Evolutionary conservation across 345 rosid species (phyloP).

Genomic region (Eucalyptus shirleyi): DNA sequence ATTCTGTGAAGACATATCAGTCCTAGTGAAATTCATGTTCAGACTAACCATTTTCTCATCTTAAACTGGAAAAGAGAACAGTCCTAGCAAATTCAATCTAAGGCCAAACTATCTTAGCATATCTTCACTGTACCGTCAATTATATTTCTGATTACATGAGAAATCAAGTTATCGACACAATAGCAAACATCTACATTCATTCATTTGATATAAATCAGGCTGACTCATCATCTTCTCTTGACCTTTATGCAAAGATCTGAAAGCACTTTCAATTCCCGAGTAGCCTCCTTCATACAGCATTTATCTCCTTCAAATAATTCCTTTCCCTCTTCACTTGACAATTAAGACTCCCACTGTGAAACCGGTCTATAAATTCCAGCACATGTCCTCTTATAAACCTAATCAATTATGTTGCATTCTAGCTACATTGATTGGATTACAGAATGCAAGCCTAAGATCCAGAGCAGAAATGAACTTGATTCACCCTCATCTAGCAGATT

Average conservation of each 20-base stretch:
- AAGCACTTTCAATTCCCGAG: not conserved
- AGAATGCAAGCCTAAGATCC: not conserved
- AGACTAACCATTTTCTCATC: not conserved
- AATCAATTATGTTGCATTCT: not conserved
- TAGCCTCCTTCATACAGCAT: not conserved
- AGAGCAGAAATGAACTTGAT: not conserved
- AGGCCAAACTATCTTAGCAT: not conserved
- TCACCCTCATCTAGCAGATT: not conserved
- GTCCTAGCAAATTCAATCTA: not conserved
- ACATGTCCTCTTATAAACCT: not conserved
- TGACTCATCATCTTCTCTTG: not conserved
- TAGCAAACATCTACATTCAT: not conserved
- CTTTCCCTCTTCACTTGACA: not conserved
- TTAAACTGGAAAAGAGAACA: not conserved
- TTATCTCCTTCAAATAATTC: not conserved
- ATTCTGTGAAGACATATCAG: conserved; percentile 26
- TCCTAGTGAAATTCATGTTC: not conserved
- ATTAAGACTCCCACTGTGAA: not conserved
- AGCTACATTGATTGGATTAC: not conserved
- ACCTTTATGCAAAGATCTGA: not conserved
- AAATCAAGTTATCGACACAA: not conserved
- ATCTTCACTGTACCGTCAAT: not conserved
- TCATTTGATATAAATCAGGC: not conserved
- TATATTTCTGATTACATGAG: not conserved
- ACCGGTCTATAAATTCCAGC: not conserved